Base-by-base conservation (phyloP, 106 monocot genomes). In the Allium fistulosum region DNA sequence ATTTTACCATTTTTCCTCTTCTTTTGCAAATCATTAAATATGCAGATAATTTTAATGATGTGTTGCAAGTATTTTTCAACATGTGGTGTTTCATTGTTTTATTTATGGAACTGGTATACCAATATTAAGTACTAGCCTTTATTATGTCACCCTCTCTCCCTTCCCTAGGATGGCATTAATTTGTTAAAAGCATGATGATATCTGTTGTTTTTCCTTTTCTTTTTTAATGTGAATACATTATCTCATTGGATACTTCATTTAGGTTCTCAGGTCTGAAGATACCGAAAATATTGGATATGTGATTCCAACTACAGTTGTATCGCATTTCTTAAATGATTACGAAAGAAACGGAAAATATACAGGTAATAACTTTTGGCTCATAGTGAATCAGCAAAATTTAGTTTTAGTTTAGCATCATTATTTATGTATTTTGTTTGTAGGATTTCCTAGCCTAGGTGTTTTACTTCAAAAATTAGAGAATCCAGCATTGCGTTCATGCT, bases 271-370 rank as follows among this genome's bases (percentile, higher is more conserved):
- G 69, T 88, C 87, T 58, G 96, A 88, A 37, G 96, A 96, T 64
- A 86, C 86, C 82, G 96, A 96, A 80, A 96, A 96, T 84, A 96
- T 96, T 77, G 96, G 96, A 63, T 96, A 96, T 88, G 96, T 92
- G n/a, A 96, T 96, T 77, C 96, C 96, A 13, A 92, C 92, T 52
- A 88, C 96, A 16, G 96, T 96, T 27, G 96, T 96, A 16, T 92
- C 92, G 46, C 96, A 96, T 88, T 96, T 96, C 72, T 77, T 96
- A 57, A 69, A 80, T 75, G 96, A 96, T 68, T 96, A 88, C 64
- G 80, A 92, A 72, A 96, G 77, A 76, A 92, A 82, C 80, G 92
- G 91, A 69, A 96, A 75, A 58, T 92, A 96, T 72, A 96, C 96
- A 68, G 96, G 96, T 96, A 75, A 64, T 80, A 64, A 17, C 6